Evolutionary conservation across 495 filamentous ascomycete species (phyloP).

Genomic region (Talaromyces wortmannii): DNA sequence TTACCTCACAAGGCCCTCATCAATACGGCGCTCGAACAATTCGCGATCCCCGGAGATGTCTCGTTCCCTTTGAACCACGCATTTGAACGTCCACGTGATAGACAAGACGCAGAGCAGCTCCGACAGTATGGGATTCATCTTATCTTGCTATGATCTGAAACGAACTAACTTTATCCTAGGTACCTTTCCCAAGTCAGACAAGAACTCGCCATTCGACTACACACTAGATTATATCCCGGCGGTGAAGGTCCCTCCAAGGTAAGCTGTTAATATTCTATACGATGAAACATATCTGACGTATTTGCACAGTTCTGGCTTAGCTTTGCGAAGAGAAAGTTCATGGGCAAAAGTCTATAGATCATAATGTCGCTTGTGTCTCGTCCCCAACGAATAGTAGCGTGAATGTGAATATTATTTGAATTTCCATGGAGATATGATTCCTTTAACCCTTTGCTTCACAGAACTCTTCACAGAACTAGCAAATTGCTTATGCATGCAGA

Average conservation of each 20-base stretch:
- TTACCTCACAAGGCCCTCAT: conserved; percentile 44
- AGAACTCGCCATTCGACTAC: conserved; percentile 74
- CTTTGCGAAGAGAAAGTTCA: conserved; percentile 98
- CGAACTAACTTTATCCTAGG: conserved; percentile 21
- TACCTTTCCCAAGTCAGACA: conserved; percentile 88
- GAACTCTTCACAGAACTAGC: not conserved
- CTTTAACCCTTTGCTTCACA: not conserved
- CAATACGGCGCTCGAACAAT: conserved; percentile 80
- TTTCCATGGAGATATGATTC: not conserved
- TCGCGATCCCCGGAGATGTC: conserved; percentile 91
- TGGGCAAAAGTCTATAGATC: conserved; percentile 80
- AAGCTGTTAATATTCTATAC: conserved; percentile 5
- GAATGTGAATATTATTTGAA: not conserved
- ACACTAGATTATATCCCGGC: conserved; percentile 81
- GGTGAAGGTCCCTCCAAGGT: conserved; percentile 81
- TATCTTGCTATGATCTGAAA: not conserved
- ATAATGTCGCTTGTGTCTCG: not conserved
- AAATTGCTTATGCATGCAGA: no score
- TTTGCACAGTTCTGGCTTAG: conserved; percentile 81
- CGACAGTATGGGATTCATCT: conserved; percentile 47
- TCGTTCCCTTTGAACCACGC: conserved; percentile 87
- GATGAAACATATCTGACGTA: not conserved
- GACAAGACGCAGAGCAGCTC: conserved; percentile 82
- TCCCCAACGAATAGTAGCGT: not conserved
- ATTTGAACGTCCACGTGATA: conserved; percentile 71